A percentile compares a stretch with the other conserved stretches of the same genome.
phyloP scores from a whole-genome alignment of 306 rosid species.

The Vicia faba region DNA sequence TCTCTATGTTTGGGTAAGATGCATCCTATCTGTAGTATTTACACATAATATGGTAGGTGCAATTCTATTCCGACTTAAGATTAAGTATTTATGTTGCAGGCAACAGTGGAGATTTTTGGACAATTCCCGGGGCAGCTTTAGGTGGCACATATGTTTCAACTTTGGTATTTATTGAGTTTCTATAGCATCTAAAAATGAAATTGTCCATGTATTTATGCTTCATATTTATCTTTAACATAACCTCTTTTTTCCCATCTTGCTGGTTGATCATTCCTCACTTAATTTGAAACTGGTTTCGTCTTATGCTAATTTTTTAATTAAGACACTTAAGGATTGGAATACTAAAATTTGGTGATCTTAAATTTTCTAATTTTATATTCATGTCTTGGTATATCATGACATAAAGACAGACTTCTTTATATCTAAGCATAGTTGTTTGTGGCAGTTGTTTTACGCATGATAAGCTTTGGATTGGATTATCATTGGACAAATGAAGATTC shows the following conservation, averaged over 20 bases:
- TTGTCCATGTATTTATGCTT: slow-evolving; percentile 8
- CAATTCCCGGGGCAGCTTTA: slow-evolving; percentile 80
- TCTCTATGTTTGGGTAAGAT: slow-evolving; percentile 82
- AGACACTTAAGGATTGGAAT: slow-evolving; percentile 9
- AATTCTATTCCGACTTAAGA: slow-evolving; percentile 32
- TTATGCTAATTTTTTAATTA: slow-evolving; percentile 14
- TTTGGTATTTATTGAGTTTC: slow-evolving; percentile 62
- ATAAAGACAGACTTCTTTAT: slow-evolving; percentile 16
- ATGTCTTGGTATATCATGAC: slow-evolving; percentile 9
- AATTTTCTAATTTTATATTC: slow-evolving; percentile 11
- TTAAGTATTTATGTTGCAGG: slow-evolving; percentile 46
- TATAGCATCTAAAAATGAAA: slow-evolving; percentile 2
- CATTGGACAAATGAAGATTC: slow-evolving; percentile 74
- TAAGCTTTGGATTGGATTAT: slow-evolving; percentile 93
- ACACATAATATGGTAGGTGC: slow-evolving; percentile 23
- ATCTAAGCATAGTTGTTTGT: slow-evolving; percentile 42
- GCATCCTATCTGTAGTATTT: slow-evolving; percentile 38
- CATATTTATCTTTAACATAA: neutral
- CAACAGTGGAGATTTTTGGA: slow-evolving; percentile 75
- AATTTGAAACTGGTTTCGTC: slow-evolving; percentile 19
- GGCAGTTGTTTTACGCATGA: slow-evolving; percentile 93
- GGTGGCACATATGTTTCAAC: slow-evolving; percentile 98
- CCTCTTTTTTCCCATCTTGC: neutral
- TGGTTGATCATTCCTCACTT: slow-evolving; percentile 27
- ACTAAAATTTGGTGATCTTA: slow-evolving; percentile 7